These are phyloP conservation scores for Coemansia sp. DNA, from an alignment of 192 early-diverging fungal genomes.

Conservation along the genomic window DNA sequence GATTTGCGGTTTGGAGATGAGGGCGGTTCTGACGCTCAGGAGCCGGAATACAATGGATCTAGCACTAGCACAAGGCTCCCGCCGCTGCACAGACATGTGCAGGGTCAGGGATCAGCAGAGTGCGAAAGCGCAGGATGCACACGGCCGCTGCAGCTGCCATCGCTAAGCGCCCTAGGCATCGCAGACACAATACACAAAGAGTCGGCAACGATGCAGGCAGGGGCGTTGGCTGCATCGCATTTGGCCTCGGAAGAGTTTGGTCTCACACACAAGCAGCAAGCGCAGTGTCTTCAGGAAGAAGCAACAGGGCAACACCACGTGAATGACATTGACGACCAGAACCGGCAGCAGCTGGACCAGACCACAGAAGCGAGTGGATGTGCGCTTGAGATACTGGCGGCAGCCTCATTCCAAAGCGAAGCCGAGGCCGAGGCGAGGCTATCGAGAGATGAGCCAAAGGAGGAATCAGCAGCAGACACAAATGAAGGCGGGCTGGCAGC, in stretches of 20 bases:
- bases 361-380: not conserved
- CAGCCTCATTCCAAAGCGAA: not conserved
- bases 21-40: not conserved
- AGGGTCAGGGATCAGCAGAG: constrained; percentile 21
- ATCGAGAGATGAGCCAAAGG: not conserved
- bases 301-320: not conserved
- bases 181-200: constrained; percentile 7
- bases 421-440: not conserved
- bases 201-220: not conserved
- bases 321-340: not conserved
- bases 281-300: not conserved
- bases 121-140: constrained; percentile 40
- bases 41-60: not conserved
- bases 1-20: not conserved
- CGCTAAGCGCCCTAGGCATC: constrained; percentile 45
- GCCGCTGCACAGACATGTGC: constrained; percentile 39
- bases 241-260: not conserved
- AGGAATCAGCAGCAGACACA: not conserved
- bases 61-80: constrained; percentile 16
- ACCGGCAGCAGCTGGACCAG: not conserved
- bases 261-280: not conserved
- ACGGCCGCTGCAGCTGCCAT: constrained; percentile 39
- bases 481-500: not conserved
- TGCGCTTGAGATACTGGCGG: not conserved
- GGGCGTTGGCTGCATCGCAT: not conserved